phyloP scores from a whole-genome alignment of 176 grass and related monocot genomes.

The Aegilops bicornis region DNA sequence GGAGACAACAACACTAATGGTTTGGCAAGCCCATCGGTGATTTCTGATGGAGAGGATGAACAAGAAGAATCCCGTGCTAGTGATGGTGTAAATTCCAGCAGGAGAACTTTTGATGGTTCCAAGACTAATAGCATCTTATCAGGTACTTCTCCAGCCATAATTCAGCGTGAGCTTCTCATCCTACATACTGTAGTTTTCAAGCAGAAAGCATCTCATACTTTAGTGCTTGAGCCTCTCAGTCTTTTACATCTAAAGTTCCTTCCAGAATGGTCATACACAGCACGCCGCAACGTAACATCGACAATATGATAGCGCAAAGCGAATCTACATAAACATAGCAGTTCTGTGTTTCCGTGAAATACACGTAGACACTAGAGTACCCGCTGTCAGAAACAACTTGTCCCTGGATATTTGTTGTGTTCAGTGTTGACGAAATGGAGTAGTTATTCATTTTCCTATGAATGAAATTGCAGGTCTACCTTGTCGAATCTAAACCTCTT shows the following conservation, averaged over 20 bases:
- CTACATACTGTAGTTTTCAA: not conserved
- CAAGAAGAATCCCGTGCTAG: slow-evolving; percentile 61
- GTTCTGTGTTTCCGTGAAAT: not conserved
- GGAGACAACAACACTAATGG: slow-evolving; percentile 66
- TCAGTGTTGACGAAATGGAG: not conserved
- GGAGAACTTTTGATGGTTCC: slow-evolving; percentile 66
- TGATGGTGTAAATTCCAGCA: slow-evolving; percentile 62
- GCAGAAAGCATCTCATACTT: not conserved
- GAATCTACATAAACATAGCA: not conserved
- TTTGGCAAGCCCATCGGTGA: slow-evolving; percentile 70
- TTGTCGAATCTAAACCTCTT: not conserved
- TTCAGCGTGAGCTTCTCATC: not conserved
- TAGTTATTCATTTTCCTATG: not conserved
- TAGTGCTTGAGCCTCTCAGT: not conserved
- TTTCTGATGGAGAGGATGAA: slow-evolving; percentile 98
- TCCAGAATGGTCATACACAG: not conserved
- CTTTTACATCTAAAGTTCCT: not conserved
- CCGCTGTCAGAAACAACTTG: not conserved
- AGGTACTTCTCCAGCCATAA: slow-evolving; percentile 51
- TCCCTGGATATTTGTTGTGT: not conserved
- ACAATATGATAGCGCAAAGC: not conserved
- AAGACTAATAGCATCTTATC: slow-evolving; percentile 57
- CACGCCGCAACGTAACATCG: not conserved
- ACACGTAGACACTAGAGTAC: not conserved
- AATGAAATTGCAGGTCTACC: not conserved